These are phyloP conservation scores for Pezicula carpinea DNA, from an alignment of 2,329 filamentous ascomycete species.

Conservation along the genomic window DNA sequence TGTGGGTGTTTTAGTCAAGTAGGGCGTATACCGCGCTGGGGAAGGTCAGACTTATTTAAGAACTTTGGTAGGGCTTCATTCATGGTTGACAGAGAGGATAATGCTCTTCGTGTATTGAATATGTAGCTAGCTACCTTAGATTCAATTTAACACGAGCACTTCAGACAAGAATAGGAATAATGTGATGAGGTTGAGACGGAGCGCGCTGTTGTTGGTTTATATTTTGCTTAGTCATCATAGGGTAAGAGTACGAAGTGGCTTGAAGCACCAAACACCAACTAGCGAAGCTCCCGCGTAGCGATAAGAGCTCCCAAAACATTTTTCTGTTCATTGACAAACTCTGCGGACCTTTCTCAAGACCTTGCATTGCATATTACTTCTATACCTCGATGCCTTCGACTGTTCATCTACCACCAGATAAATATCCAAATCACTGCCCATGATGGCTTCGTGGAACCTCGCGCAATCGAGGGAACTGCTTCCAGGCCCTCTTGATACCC, in stretches of 20 bases:
- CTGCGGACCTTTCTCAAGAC: too few relatives aligned
- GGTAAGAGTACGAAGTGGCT: too few relatives aligned
- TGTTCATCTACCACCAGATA: constrained; percentile 12
- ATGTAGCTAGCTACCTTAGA: too few relatives aligned
- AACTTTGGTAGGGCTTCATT: too few relatives aligned
- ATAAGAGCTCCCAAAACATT: neutral
- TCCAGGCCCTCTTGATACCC: constrained; percentile 12
- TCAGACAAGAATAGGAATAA: too few relatives aligned
- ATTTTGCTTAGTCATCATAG: neutral
- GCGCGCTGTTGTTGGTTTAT: too few relatives aligned
- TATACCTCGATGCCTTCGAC: constrained; percentile 15
- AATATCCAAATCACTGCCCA: constrained; percentile 21
- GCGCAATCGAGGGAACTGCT: constrained; percentile 2
- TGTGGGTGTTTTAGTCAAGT: constrained; percentile 23
- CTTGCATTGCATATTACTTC: too few relatives aligned
- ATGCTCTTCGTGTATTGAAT: too few relatives aligned
- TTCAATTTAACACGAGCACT: too few relatives aligned
- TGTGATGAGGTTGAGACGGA: too few relatives aligned
- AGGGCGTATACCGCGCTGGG: neutral
- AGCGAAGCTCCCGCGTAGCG: too few relatives aligned
- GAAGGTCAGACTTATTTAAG: neutral
- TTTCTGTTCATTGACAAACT: neutral
- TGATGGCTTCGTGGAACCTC: constrained; percentile 14
- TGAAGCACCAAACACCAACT: neutral
- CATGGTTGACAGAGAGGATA: too few relatives aligned